phyloP scores from a whole-genome alignment of 139 green algal genomes.

The Micromonas pusilla region DNA sequence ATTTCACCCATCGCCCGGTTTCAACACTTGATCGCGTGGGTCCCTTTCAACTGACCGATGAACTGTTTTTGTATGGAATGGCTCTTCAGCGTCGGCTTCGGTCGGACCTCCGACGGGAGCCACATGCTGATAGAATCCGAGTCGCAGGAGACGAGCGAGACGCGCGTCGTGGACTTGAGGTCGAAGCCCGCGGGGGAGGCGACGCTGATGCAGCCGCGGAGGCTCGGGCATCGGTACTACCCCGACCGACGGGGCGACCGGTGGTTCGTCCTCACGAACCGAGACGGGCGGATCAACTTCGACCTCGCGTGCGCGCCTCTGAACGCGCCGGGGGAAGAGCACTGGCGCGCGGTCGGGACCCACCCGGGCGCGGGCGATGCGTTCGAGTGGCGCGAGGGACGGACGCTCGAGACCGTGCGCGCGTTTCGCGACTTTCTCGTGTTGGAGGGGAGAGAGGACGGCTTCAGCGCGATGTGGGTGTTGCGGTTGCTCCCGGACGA shows the following conservation, averaged over 20 bases:
- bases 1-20: too few species aligned
- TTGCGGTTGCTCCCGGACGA: background rate
- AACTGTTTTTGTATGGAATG: too few species aligned
- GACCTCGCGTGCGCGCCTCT: constrained; percentile 17
- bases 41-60: too few species aligned
- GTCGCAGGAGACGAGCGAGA: constrained; percentile 31
- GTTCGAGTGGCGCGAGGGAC: background rate
- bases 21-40: too few species aligned
- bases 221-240: constrained; percentile 17
- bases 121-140: constrained; percentile 20
- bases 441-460: constrained; percentile 22
- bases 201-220: constrained; percentile 10
- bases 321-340: background rate
- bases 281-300: constrained; percentile 12
- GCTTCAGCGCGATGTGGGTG: constrained; percentile 32
- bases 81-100: constrained; percentile 26
- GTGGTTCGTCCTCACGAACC: constrained; percentile 29
- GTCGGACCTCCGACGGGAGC: constrained; percentile 9
- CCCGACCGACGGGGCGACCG: background rate
- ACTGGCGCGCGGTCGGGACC: background rate
- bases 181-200: background rate
- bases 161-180: constrained; percentile 28
- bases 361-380: constrained; percentile 4
- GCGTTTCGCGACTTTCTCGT: constrained; percentile 27
- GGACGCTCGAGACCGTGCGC: constrained; percentile 14